Base-by-base conservation (phyloP, 2,329 filamentous ascomycete species). In the Aspergillus persii region DNA sequence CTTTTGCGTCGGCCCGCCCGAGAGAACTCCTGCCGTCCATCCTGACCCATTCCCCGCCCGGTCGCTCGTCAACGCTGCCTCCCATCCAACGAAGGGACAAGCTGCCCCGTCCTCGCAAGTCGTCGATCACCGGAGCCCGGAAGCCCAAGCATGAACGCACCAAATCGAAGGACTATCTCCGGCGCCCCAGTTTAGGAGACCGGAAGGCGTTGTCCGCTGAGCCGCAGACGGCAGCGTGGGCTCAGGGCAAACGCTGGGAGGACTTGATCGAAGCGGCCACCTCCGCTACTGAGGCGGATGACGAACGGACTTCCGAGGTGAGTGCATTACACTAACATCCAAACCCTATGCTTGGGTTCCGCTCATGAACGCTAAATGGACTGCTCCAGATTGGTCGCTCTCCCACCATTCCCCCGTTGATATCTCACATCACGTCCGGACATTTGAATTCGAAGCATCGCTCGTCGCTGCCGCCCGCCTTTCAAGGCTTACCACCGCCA, bases 251-350 rank as follows among this genome's bases (percentile, higher is more conserved):
- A 79, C 85, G 94, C 69, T 98, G 94, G 95, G 92, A 96, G 76
- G 94, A 98, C 75, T 83, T 98, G 61, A 96, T 98, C 65, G 93
- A 97, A 76, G 94, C 94, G 54, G 94, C 91, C 56, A 92, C 94
- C 33, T 96, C 92, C 62, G 92, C 93, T 30, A 96, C 92, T 3
- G 93, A 96, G 78, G 94, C 89, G 69, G 84, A 95, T 71, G 92
- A 96, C 74, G 92, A 95, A 64, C 78, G 82, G 71, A 91, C 93
- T 65, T 80, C 84, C 71, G 93, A 96, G 76, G 86, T 94, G 73
- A 96, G 91, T 73, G 26, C 11, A 23, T 23, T 23, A 23, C 18
- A 23, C 18, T 23, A 1, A 23, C 18, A 23, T 23, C 18, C 18
- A 23, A 23, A 23, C 2, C 18, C 18, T 23, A 23, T 23, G 18